Conservation (phyloP, 1,284 basidiomycete species). For the Neotropicomus parvogracilis region DNA sequence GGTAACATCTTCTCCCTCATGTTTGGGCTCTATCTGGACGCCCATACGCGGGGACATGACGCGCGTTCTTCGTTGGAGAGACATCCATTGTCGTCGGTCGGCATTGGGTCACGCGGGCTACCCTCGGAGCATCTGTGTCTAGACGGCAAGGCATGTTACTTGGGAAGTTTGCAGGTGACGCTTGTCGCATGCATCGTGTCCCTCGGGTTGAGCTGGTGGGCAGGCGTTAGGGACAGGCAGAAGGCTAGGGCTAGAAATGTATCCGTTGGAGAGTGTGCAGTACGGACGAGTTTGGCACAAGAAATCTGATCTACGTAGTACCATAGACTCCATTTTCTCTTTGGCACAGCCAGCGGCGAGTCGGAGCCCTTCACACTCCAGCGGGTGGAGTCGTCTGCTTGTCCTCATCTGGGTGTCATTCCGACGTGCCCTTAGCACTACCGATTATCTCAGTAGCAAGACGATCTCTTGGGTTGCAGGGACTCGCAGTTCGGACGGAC, state of each 20-base stretch:
- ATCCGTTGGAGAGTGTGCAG: not conserved
- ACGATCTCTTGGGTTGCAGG: no score
- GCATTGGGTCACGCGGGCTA: slow-evolving; percentile 20
- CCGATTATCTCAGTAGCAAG: no score
- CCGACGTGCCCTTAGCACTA: no score
- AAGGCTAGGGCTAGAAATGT: slow-evolving; percentile 9
- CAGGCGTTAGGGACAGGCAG: slow-evolving; percentile 39
- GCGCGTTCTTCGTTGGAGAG: not conserved
- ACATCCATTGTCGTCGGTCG: slow-evolving; percentile 5
- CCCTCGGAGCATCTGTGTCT: slow-evolving; percentile 42
- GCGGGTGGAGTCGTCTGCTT: no score
- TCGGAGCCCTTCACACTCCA: no score
- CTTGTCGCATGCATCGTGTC: slow-evolving; percentile 42
- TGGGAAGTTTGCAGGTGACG: slow-evolving; percentile 44
- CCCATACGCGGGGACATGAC: slow-evolving; percentile 49
- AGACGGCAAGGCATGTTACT: slow-evolving; percentile 46
- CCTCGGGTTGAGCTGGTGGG: slow-evolving; percentile 42
- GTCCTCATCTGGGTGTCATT: no score
- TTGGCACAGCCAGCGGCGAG: no score
- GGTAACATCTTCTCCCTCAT: slow-evolving; percentile 83
- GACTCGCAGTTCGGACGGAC: no score
- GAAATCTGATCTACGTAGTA: no score
- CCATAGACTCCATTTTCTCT: no score
- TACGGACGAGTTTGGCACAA: not conserved
- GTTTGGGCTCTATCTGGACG: slow-evolving; percentile 79